Conservation (phyloP, 345 rosid species). For the Dipteronia dyeriana region DNA sequence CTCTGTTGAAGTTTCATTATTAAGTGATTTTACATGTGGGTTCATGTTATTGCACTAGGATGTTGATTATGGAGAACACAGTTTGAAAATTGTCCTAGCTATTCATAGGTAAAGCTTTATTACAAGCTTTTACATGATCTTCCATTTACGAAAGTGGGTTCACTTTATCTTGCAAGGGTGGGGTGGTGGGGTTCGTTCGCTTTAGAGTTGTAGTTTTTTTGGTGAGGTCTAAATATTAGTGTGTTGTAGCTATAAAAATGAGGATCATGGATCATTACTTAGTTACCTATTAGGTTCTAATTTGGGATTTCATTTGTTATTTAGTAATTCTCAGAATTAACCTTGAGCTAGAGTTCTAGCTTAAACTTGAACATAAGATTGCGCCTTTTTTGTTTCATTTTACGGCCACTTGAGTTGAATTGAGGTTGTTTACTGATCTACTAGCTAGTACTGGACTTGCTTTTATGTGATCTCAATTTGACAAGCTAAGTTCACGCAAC, state of each 20-base stretch:
- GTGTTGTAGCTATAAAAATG: not conserved
- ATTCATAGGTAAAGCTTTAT: not conserved
- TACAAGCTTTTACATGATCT: too few relatives aligned
- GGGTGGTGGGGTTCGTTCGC: not conserved
- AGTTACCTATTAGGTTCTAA: not conserved
- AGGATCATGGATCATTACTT: not conserved
- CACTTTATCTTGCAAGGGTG: not conserved
- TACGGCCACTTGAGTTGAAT: not conserved
- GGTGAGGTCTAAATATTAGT: not conserved
- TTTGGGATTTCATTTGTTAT: not conserved
- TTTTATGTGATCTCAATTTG: not conserved
- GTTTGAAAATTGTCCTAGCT: not conserved
- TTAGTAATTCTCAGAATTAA: not conserved
- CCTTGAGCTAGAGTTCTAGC: slow-evolving; percentile 3
- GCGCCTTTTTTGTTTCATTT: not conserved
- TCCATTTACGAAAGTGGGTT: not conserved
- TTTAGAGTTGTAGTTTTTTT: not conserved
- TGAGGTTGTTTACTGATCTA: not conserved
- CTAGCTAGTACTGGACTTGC: not conserved
- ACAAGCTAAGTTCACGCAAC: not conserved
- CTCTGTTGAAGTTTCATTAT: not conserved
- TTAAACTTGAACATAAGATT: not conserved
- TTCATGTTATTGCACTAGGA: not conserved
- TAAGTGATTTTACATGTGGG: slow-evolving; percentile 1
- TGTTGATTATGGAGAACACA: not conserved